Evolutionary conservation across 768 basidiomycete species (phyloP), one percentile per base, ranked within the genome.

Genomic region (Xerocomellus intermedius): DNA sequence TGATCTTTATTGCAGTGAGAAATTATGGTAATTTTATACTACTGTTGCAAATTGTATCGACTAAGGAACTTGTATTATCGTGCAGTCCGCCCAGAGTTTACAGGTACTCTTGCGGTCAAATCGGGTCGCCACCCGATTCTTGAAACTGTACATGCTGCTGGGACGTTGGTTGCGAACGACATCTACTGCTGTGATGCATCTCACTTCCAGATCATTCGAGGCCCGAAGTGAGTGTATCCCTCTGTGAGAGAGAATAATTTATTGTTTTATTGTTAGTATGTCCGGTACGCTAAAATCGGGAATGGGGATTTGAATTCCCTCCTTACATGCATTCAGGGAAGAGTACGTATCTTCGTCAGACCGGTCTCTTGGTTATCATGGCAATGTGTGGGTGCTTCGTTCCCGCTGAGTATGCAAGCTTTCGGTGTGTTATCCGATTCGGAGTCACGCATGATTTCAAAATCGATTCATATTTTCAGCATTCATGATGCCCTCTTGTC

Each of bases 321-420:
- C 38, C 16, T 52, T 30, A 56, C 52, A 6, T 38, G 3, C 48
- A 22, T 43, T 26, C 58, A 81, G 94, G 94, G 0, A 98, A 99
- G 73, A 95, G 91, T 67, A 98, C 95, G 0, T 96, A 94, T 64
- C 75, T 99, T 16, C 82, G 87, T 14, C 95, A 98, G 70, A 82
- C 92, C 30, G 95, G 87, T 1, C 76, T 98, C 3, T 73, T 98
- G 42, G 79, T 84, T 1, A 75, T 94, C 35, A 88, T 96, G 83
- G 93, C 92, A 0, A 88, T 94, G 84, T 85, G 86, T 56, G 90
- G 94, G 0, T 93, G 86, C 69, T 96, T 90, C 64, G 91, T 99
- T 5, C 94, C 97, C 1, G 94, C 93, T 0, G 88, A 91, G 67
- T 98, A 95, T 67, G 94, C 91, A 6, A 93, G 89, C 64, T 94